phyloP scores from a whole-genome alignment of 805 yeast genomes.

The Lachancea sp. region DNA sequence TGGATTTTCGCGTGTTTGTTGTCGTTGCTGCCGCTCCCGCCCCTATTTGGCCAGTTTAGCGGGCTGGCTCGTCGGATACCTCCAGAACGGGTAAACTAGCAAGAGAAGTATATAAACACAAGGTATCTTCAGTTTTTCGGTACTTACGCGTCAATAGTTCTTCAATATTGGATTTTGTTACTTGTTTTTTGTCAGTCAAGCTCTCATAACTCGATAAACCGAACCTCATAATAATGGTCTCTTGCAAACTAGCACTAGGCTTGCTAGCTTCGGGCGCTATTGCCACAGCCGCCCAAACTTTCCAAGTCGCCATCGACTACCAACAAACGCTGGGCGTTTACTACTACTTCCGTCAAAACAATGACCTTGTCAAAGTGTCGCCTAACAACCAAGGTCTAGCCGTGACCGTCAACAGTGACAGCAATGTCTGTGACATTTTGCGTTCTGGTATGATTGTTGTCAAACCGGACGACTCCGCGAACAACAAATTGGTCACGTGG shows the following conservation, averaged over 20 bases:
- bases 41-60: background rate
- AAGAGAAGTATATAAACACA: too few relatives aligned
- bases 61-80: background rate
- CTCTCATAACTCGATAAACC: background rate
- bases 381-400: constrained; percentile 18
- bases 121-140: too few relatives aligned
- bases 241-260: constrained; percentile 8
- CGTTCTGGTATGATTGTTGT: constrained; percentile 23
- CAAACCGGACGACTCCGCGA: constrained; percentile 14
- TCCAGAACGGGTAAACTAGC: too few relatives aligned
- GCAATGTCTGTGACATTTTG: constrained; percentile 15
- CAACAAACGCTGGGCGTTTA: constrained; percentile 17
- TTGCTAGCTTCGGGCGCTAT: constrained; percentile 11
- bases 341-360: constrained; percentile 19
- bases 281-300: constrained; percentile 14
- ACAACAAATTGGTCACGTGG: constrained; percentile 22
- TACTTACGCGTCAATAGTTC: too few relatives aligned
- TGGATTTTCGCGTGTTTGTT: background rate
- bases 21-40: background rate
- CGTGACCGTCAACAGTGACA: constrained; percentile 15
- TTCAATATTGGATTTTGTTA: too few relatives aligned
- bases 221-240: constrained; percentile 7
- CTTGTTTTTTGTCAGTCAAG: too few relatives aligned
- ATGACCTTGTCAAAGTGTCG: constrained; percentile 15
- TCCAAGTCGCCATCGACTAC: constrained; percentile 16